Percentiles rank a stretch among this genome's conserved stretches.
Conservation (phyloP, 2,329 filamentous ascomycete species). For the Dothidotthia symphoricarpi region DNA sequence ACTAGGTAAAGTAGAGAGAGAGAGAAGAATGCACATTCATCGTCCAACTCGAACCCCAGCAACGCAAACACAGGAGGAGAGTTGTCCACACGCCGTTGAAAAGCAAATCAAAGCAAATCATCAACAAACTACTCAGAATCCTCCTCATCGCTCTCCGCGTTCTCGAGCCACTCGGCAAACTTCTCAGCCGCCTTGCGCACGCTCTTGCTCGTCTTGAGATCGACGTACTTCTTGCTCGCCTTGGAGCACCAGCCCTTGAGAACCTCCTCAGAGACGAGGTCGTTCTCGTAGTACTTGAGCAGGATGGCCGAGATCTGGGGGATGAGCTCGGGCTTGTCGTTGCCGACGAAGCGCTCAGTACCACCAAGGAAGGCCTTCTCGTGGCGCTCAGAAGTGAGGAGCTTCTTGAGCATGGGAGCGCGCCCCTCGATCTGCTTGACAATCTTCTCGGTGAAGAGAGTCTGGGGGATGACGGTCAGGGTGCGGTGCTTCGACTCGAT, state of each 20-base stretch:
- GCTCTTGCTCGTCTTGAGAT: conserved; percentile 85
- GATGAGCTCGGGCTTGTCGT: conserved; percentile 76
- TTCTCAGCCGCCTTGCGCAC: conserved; percentile 91
- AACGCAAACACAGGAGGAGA: conserved; percentile 18
- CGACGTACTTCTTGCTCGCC: conserved; percentile 98
- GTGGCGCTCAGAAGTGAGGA: conserved; percentile 87
- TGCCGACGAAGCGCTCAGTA: conserved; percentile 86
- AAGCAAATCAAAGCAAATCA: conserved; percentile 9
- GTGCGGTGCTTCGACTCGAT: conserved; percentile 95
- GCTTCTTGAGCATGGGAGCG: conserved; percentile 84
- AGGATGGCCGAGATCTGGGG: conserved; percentile 80
- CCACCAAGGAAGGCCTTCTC: conserved; percentile 94
- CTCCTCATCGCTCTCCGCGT: conserved; percentile 65
- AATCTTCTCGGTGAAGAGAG: conserved; percentile 88
- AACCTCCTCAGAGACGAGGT: conserved; percentile 83
- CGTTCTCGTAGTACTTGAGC: conserved; percentile 84
- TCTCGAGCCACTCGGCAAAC: conserved; percentile 86
- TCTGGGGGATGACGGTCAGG: conserved; percentile 85
- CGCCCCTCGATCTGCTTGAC: conserved; percentile 82
- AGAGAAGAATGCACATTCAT: conserved; percentile 7
- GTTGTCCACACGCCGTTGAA: conserved; percentile 20
- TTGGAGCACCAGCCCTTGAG: conserved; percentile 89
- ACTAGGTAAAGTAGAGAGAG: conserved; percentile 17
- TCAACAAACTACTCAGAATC: conserved; percentile 28
- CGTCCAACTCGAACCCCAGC: no score